These are phyloP conservation scores for Hanseniaspora lindneri DNA, from an alignment of 805 yeast species.

Conservation along the genomic window DNA sequence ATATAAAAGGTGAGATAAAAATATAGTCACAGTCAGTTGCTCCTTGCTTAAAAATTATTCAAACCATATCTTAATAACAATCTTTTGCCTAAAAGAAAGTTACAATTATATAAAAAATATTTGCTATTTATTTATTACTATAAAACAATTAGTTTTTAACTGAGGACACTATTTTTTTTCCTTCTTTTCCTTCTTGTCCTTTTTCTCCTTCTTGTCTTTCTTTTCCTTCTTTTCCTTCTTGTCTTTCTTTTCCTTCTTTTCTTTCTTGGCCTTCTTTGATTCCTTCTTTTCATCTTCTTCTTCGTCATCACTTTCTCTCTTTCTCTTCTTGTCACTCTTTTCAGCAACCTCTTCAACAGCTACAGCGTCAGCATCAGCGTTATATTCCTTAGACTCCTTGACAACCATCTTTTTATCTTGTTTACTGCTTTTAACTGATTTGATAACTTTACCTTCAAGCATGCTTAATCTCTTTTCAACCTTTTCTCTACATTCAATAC, in stretches of 20 bases:
- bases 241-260: slow-evolving; percentile 24
- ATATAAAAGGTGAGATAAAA: no score
- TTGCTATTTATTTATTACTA: not conserved
- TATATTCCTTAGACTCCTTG: slow-evolving; percentile 75
- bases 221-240: slow-evolving; percentile 30
- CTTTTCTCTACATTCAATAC: slow-evolving; percentile 80
- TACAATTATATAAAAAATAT: not conserved
- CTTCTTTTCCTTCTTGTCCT: slow-evolving; percentile 27
- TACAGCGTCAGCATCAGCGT: slow-evolving; percentile 86
- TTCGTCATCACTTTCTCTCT: slow-evolving; percentile 23
- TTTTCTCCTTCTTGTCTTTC: slow-evolving; percentile 27
- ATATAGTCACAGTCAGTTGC: no score
- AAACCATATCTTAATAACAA: not conserved
- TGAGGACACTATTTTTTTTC: slow-evolving; percentile 26
- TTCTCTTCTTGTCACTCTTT: slow-evolving; percentile 29
- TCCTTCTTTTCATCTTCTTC: slow-evolving; percentile 29
- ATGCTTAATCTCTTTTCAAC: slow-evolving; percentile 90
- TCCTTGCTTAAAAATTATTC: not conserved
- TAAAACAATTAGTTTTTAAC: slow-evolving; percentile 10
- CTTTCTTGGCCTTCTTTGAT: slow-evolving; percentile 26
- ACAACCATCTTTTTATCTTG: slow-evolving; percentile 80
- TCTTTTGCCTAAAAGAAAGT: slow-evolving; percentile 14
- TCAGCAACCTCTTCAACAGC: slow-evolving; percentile 28
- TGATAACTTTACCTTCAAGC: slow-evolving; percentile 90
- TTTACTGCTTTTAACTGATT: slow-evolving; percentile 75